Evolutionary conservation across 2,329 filamentous ascomycete genomes (phyloP).

Genomic region (Neonectria punicea): DNA sequence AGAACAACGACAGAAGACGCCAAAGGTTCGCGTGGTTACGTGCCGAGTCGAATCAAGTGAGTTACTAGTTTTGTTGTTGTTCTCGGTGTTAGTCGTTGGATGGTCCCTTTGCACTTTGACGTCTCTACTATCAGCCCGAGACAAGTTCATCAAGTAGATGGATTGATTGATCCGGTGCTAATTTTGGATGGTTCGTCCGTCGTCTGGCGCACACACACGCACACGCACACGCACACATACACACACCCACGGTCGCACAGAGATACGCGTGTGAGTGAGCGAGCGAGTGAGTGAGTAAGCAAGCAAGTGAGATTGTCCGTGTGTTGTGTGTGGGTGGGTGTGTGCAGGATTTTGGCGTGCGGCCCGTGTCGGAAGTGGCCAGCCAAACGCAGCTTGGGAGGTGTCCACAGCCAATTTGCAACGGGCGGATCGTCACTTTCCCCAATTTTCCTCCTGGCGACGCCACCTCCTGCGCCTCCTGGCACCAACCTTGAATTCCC

Average conservation of each 20-base stretch:
- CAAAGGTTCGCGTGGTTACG: neutral
- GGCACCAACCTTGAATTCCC: constrained; percentile 27
- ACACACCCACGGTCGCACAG: constrained; percentile 1
- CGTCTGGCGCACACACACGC: neutral
- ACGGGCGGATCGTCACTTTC: constrained; percentile 42
- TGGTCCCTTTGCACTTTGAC: neutral
- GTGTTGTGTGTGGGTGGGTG: neutral
- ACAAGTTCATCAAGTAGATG: constrained; percentile 1
- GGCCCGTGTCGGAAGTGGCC: constrained; percentile 34
- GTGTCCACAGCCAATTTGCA: constrained; percentile 43
- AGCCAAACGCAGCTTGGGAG: constrained; percentile 1
- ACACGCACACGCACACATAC: neutral
- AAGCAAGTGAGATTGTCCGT: no score
- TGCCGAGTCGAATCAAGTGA: neutral
- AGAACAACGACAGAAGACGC: neutral
- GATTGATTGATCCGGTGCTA: constrained; percentile 13
- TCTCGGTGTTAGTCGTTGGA: neutral
- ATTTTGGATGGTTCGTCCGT: neutral
- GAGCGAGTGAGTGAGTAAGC: neutral
- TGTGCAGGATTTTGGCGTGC: constrained; percentile 20
- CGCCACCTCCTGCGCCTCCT: constrained; percentile 45
- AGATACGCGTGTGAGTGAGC: neutral
- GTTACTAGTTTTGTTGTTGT: neutral
- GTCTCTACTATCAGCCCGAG: neutral
- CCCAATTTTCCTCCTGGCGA: constrained; percentile 33